Percentiles rank a stretch among this genome's conserved stretches.
Conservation (phyloP, 208 protist species). For the Leishmania arabica region DNA sequence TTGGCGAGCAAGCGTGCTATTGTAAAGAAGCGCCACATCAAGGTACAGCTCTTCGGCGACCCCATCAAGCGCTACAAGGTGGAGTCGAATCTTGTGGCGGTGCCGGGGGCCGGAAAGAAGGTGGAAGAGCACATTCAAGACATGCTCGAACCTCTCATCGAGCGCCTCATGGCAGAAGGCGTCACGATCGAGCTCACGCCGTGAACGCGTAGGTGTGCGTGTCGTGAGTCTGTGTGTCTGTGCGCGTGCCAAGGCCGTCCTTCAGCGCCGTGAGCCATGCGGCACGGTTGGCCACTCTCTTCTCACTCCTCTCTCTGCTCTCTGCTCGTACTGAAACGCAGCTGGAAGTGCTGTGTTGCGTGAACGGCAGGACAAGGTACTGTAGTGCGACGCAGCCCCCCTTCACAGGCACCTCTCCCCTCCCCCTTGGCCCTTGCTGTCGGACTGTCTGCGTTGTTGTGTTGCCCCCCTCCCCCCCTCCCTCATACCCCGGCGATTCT, state of each 20-base stretch:
- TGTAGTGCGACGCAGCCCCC: background rate
- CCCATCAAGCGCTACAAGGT: conserved; percentile 84
- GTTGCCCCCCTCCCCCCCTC: background rate
- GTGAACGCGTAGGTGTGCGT: background rate
- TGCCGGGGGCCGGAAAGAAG: conserved; percentile 75
- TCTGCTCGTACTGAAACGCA: background rate
- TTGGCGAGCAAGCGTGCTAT: conserved; percentile 47
- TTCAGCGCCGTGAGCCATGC: background rate
- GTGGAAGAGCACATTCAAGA: conserved; percentile 76
- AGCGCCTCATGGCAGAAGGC: conserved; percentile 82
- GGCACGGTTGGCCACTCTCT: background rate
- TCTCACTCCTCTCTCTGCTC: background rate
- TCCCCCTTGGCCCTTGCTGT: background rate
- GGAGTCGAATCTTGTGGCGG: conserved; percentile 76
- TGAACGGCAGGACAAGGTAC: too few relatives aligned
- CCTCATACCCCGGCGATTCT: background rate
- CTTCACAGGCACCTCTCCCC: background rate
- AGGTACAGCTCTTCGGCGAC: conserved; percentile 85
- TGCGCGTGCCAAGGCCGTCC: background rate
- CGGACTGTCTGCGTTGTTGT: background rate
- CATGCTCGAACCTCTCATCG: conserved; percentile 79
- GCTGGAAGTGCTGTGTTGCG: background rate
- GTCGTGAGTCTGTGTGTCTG: background rate
- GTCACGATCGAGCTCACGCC: conserved; percentile 43
- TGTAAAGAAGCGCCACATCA: conserved; percentile 58